Evolutionary conservation across 192 early-diverging fungal genomes (phyloP).

Genomic region (Dimargaris cristalligena): DNA sequence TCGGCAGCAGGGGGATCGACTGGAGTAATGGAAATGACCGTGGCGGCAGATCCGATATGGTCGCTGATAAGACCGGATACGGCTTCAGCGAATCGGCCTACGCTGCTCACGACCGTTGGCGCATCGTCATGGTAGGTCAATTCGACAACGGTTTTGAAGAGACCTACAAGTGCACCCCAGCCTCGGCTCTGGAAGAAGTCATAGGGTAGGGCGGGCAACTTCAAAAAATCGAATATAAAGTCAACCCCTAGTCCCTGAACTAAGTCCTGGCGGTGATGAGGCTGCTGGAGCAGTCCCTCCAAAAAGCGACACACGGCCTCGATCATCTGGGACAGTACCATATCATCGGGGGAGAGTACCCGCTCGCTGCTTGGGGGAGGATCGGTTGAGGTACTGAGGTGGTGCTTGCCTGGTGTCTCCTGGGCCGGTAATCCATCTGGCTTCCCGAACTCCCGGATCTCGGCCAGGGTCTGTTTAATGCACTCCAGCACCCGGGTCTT

Average conservation of each 20-base stretch:
- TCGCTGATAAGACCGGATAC: not conserved
- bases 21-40: not conserved
- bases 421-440: slow-evolving; percentile 17
- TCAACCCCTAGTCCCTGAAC: slow-evolving; percentile 43
- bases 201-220: slow-evolving; percentile 49
- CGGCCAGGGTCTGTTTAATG: slow-evolving; percentile 48
- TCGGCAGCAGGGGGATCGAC: slow-evolving; percentile 13
- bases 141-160: slow-evolving; percentile 54
- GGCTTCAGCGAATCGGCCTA: not conserved
- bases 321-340: slow-evolving; percentile 18
- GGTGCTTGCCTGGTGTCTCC: slow-evolving; percentile 15
- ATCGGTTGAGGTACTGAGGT: not conserved
- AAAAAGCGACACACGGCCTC: slow-evolving; percentile 39
- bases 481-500: slow-evolving; percentile 54
- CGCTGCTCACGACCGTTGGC: not conserved
- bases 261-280: slow-evolving; percentile 55
- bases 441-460: slow-evolving; percentile 42
- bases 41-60: not conserved
- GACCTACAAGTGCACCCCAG: slow-evolving; percentile 47
- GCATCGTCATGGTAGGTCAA: slow-evolving; percentile 11
- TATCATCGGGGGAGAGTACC: slow-evolving; percentile 15
- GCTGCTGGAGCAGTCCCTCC: slow-evolving; percentile 73
- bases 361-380: slow-evolving; percentile 15
- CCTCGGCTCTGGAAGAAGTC: slow-evolving; percentile 47
- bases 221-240: slow-evolving; percentile 41